A percentile compares a stretch with the other conserved stretches of the same genome.
These are phyloP conservation scores for Paramarasmius palmivorus DNA, from an alignment of 1,284 basidiomycete genomes.

Conservation along the genomic window DNA sequence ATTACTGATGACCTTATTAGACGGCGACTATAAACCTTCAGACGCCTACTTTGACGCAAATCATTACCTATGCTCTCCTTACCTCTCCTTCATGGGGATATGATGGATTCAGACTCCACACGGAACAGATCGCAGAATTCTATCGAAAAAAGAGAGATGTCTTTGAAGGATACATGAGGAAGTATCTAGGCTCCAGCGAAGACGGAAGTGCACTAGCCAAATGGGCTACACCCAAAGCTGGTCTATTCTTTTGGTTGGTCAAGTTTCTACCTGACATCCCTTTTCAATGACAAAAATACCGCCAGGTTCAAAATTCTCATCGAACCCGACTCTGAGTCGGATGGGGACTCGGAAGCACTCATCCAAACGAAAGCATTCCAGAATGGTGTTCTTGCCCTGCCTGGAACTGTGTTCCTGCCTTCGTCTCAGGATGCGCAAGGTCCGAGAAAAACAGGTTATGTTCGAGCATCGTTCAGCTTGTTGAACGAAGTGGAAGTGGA, in stretches of 20 bases:
- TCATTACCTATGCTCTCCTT: slow-evolving; percentile 71
- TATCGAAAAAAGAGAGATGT: slow-evolving; percentile 79
- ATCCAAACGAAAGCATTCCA: slow-evolving; percentile 80
- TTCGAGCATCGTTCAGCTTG: slow-evolving; percentile 81
- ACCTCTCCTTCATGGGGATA: slow-evolving; percentile 67
- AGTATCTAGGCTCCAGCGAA: slow-evolving; percentile 4
- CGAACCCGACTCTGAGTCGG: slow-evolving; percentile 35
- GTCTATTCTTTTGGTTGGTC: slow-evolving; percentile 88
- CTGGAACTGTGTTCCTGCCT: slow-evolving; percentile 80
- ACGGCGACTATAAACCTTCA: slow-evolving; percentile 80
- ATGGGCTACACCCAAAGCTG: slow-evolving; percentile 86
- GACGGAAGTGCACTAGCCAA: slow-evolving; percentile 51
- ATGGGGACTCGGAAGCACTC: slow-evolving; percentile 73
- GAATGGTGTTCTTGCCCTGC: slow-evolving; percentile 86
- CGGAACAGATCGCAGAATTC: slow-evolving; percentile 70
- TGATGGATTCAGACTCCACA: slow-evolving; percentile 78
- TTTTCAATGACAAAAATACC: slow-evolving; percentile 4
- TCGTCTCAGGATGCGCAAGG: slow-evolving; percentile 36
- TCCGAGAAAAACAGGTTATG: slow-evolving; percentile 60
- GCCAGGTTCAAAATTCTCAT: slow-evolving; percentile 69
- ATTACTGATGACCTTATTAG: slow-evolving; percentile 34
- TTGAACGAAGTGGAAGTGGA: slow-evolving; percentile 71
- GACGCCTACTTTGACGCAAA: slow-evolving; percentile 76
- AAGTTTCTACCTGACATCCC: neutral
- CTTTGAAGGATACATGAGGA: slow-evolving; percentile 64